A percentile compares a stretch with the other conserved stretches of the same genome.
phyloP scores from a whole-genome alignment of 2,329 filamentous ascomycete genomes.

The Fusarium graminum region DNA sequence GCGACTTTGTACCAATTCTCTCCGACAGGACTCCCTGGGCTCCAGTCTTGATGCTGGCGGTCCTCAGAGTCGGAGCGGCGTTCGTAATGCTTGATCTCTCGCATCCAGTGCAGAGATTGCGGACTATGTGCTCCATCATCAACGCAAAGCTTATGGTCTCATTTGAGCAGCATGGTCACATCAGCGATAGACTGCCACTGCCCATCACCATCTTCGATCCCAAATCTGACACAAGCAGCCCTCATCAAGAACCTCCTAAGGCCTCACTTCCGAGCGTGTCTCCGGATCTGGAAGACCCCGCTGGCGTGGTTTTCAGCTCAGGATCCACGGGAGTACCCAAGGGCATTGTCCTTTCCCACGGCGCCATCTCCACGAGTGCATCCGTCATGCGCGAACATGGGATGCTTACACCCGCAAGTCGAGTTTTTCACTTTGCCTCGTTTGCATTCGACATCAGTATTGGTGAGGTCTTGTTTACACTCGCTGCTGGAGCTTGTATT shows the following conservation, averaged over 20 bases:
- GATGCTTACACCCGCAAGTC: neutral
- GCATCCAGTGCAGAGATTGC: neutral
- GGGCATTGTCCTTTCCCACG: slow-evolving; percentile 6
- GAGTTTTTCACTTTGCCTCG: slow-evolving; percentile 14
- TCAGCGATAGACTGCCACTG: neutral
- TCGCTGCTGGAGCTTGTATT: slow-evolving; percentile 8
- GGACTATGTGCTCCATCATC: slow-evolving; percentile 8
- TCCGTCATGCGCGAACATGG: slow-evolving; percentile 3
- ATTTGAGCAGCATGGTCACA: neutral
- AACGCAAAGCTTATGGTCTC: neutral
- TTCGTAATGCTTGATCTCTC: slow-evolving; percentile 10
- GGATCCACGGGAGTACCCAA: neutral
- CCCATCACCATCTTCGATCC: neutral
- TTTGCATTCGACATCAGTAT: slow-evolving; percentile 16
- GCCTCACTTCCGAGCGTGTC: accelerated
- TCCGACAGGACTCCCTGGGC: slow-evolving; percentile 4
- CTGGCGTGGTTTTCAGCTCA: slow-evolving; percentile 7
- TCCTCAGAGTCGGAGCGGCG: slow-evolving; percentile 2
- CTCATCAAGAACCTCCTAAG: accelerated
- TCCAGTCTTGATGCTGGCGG: slow-evolving; percentile 2
- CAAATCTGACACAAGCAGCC: accelerated
- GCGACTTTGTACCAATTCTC: slow-evolving; percentile 1
- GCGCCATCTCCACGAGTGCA: slow-evolving; percentile 5
- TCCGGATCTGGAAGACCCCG: neutral
- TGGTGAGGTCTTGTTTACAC: slow-evolving; percentile 11